Percentiles rank a stretch among this genome's conserved stretches.
These are phyloP conservation scores for Podospora conica DNA, from an alignment of 495 filamentous ascomycete species.

Conservation along the genomic window DNA sequence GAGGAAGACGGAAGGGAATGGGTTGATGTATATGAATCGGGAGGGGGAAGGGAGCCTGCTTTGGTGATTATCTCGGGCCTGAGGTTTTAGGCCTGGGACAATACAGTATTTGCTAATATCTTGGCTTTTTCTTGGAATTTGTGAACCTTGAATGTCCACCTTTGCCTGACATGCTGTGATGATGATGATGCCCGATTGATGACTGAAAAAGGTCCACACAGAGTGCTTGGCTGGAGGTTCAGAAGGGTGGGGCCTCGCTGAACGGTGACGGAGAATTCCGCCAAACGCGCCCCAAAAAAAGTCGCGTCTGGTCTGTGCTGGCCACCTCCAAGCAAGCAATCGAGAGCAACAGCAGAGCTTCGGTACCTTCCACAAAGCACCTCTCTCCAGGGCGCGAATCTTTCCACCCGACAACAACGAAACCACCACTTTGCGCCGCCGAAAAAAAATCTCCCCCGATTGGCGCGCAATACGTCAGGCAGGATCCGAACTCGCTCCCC, in stretches of 20 bases:
- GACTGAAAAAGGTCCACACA: neutral
- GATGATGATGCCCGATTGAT: neutral
- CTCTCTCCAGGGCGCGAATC: neutral
- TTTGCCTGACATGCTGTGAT: neutral
- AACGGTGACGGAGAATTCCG: neutral
- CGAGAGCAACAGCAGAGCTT: neutral
- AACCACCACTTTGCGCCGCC: neutral
- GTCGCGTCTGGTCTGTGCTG: neutral
- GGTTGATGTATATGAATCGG: conserved; percentile 1
- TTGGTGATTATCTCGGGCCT: neutral
- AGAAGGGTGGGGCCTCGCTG: neutral
- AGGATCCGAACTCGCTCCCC: neutral
- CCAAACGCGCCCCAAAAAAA: neutral
- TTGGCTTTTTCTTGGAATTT: neutral
- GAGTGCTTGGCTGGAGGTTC: too few species aligned
- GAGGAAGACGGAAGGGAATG: neutral
- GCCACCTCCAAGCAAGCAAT: neutral
- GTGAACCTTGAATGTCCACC: too few species aligned
- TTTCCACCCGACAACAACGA: neutral
- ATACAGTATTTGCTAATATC: neutral
- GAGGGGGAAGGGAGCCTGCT: neutral
- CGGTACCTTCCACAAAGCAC: neutral
- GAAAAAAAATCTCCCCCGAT: neutral
- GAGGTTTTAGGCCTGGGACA: neutral
- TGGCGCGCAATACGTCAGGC: neutral